These are phyloP conservation scores for Pythium dissotocum DNA, from an alignment of 352 stramenopile genomes.

Conservation along the genomic window DNA sequence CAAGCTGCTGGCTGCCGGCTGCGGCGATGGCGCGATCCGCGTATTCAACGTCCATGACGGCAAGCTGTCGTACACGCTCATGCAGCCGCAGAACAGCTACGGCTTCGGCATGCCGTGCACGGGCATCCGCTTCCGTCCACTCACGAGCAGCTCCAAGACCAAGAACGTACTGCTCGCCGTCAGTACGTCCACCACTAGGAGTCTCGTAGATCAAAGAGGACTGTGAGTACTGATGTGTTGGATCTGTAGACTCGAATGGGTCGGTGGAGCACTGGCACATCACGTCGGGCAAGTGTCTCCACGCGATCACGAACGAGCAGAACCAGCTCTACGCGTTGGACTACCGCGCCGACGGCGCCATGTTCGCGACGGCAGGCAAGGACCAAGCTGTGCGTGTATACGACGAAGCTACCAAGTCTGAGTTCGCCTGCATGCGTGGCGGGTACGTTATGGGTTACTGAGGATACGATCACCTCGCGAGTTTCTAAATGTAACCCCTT, in stretches of 20 bases:
- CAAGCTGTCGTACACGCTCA: conserved; percentile 82
- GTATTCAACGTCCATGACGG: conserved; percentile 84
- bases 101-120: conserved; percentile 85
- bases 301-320: conserved; percentile 85
- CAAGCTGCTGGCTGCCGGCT: conserved; percentile 80
- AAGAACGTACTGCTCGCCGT: conserved; percentile 91
- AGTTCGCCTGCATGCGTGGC: conserved; percentile 69
- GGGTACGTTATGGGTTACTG: conserved; percentile 30
- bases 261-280: conserved; percentile 93
- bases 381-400: conserved; percentile 89
- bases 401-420: conserved; percentile 87
- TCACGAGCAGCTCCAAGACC: conserved; percentile 82
- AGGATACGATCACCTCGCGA: neutral
- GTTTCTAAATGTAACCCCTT: neutral
- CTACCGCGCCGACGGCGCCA: conserved; percentile 80
- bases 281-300: conserved; percentile 90
- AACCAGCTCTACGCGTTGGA: conserved; percentile 91
- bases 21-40: conserved; percentile 83
- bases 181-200: conserved; percentile 45
- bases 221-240: neutral
- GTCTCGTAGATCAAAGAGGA: too few species aligned
- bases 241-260: conserved; percentile 71
- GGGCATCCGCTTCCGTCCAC: conserved; percentile 79
- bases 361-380: conserved; percentile 90
- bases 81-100: conserved; percentile 65